These are phyloP conservation scores for Stephanocyclus meneghinianus DNA, from an alignment of 352 stramenopile species.

Conservation along the genomic window DNA sequence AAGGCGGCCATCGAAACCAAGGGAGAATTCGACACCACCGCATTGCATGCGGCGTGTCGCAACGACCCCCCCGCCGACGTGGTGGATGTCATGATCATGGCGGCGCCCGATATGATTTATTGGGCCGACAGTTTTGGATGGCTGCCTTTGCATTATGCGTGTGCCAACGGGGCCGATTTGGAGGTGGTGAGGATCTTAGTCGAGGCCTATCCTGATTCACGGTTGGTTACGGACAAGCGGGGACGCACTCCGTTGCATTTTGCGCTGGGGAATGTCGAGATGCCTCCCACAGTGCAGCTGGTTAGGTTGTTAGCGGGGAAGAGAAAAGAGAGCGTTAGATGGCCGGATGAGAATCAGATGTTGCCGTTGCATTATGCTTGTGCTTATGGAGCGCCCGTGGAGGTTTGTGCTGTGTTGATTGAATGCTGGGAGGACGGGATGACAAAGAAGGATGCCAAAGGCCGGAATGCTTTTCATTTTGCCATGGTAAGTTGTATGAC, in stretches of 20 bases:
- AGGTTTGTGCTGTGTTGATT: conserved; percentile 28
- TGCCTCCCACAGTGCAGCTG: conserved; percentile 28
- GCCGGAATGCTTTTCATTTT: conserved; percentile 21
- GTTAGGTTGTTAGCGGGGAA: conserved; percentile 56
- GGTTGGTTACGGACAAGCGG: conserved; percentile 56
- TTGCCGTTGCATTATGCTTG: conserved; percentile 63
- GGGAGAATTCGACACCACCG: conserved; percentile 57
- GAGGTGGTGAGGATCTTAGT: conserved; percentile 57
- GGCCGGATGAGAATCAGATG: conserved; percentile 11
- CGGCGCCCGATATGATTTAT: conserved; percentile 44
- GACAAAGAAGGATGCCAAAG: conserved; percentile 12
- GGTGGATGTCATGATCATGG: conserved; percentile 59
- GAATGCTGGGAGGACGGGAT: conserved; percentile 15
- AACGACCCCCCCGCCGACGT: conserved; percentile 62
- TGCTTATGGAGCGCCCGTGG: conserved; percentile 29
- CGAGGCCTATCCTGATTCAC: conserved; percentile 57
- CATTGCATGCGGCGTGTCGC: conserved; percentile 66
- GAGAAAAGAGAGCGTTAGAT: conserved; percentile 11
- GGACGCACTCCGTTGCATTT: conserved; percentile 75
- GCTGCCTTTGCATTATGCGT: conserved; percentile 78
- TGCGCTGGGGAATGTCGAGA: conserved; percentile 51
- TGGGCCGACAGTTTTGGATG: conserved; percentile 71
- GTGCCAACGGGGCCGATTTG: conserved; percentile 54
- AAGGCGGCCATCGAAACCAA: conserved; percentile 21
- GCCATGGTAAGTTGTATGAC: neutral